These are phyloP conservation scores for Citrullus amarus DNA, from an alignment of 306 rosid species.

Conservation along the genomic window DNA sequence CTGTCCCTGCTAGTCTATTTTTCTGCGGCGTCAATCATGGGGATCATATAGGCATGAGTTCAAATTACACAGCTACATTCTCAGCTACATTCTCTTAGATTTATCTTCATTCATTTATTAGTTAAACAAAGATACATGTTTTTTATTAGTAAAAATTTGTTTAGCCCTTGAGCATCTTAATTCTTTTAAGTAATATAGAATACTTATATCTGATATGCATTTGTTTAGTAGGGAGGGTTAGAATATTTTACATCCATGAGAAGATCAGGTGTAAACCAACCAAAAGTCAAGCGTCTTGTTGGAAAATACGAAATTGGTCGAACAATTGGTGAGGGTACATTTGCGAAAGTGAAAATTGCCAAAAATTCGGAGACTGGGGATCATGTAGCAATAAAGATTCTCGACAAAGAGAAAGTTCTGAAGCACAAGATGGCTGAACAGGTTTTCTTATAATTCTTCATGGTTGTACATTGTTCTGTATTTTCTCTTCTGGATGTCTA, in stretches of 20 bases:
- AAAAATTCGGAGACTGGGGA: constrained; percentile 71
- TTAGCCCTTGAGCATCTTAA: not conserved
- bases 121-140: not conserved
- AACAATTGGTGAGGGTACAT: constrained; percentile 96
- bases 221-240: not conserved
- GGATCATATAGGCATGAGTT: not conserved
- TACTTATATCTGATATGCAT: not conserved
- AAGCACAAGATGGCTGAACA: constrained; percentile 98
- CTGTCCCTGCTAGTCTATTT: not conserved
- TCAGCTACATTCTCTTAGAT: not conserved
- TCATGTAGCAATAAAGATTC: constrained; percentile 78
- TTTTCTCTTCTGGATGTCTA: not conserved
- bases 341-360: constrained; percentile 91
- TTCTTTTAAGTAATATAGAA: not conserved
- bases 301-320: constrained; percentile 94
- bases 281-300: constrained; percentile 71
- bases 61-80: not conserved
- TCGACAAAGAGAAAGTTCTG: constrained; percentile 94
- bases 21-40: not conserved
- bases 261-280: constrained; percentile 56
- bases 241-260: constrained; percentile 7
- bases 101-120: not conserved
- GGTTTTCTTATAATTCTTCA: constrained; percentile 26
- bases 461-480: not conserved
- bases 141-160: not conserved